Evolutionary conservation across 768 basidiomycete species (phyloP).

Genomic region (Serendipita sp.): DNA sequence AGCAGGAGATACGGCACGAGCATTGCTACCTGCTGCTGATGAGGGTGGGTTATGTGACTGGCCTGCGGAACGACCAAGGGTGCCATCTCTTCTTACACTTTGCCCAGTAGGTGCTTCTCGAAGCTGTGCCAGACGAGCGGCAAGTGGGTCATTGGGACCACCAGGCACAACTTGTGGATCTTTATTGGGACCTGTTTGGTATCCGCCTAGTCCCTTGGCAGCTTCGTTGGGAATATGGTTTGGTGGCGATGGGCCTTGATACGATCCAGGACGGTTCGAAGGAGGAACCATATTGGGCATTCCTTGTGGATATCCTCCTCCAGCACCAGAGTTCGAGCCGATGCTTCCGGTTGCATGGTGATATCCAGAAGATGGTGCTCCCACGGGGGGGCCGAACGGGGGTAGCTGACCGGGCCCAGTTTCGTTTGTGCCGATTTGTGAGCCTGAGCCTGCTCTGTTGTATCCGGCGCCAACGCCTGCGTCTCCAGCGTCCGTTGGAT

Average conservation of each 20-base stretch:
- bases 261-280: background rate
- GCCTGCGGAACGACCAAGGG: background rate
- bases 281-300: background rate
- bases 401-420: background rate
- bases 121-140: background rate
- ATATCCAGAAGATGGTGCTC: background rate
- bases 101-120: background rate
- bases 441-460: background rate
- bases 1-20: slow-evolving; percentile 19
- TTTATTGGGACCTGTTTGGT: background rate
- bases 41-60: background rate
- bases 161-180: background rate
- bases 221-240: background rate
- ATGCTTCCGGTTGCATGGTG: background rate
- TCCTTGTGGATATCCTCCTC: background rate
- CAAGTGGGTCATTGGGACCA: background rate
- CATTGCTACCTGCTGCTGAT: background rate
- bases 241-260: background rate
- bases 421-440: background rate
- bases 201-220: no score
- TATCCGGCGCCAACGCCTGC: slow-evolving; percentile 57
- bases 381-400: background rate
- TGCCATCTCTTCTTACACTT: background rate
- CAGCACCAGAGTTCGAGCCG: background rate
- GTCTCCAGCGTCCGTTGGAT: slow-evolving; percentile 32